phyloP scores from a whole-genome alignment of 371 early-diverging fungal genomes.

The Hamiltosporidium magnivora region DNA sequence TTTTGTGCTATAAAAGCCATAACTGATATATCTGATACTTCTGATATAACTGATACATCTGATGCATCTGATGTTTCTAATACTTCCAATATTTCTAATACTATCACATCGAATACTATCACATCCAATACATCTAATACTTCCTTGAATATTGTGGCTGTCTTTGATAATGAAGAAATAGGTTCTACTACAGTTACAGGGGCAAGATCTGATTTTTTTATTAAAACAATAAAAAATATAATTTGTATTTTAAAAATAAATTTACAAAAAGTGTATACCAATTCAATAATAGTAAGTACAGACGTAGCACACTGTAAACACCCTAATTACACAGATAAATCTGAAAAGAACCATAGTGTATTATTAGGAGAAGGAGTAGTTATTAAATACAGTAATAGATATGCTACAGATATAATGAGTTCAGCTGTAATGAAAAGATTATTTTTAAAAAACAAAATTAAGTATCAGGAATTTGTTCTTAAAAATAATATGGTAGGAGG shows the following conservation, averaged over 20 bases:
- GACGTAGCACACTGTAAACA: conserved; percentile 85
- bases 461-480: conserved; percentile 4
- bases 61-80: no score
- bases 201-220: conserved; percentile 57
- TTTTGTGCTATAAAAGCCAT: conserved; percentile 63
- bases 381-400: conserved; percentile 8
- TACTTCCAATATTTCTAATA: no score
- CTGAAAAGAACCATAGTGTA: conserved; percentile 76
- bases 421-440: conserved; percentile 8
- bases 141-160: conserved; percentile 67
- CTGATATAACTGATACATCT: no score
- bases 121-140: conserved; percentile 17
- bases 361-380: conserved; percentile 67
- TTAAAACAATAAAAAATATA: conserved; percentile 21
- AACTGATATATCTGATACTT: not conserved
- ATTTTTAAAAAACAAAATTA: not conserved
- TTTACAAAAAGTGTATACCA: not conserved
- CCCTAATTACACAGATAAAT: conserved; percentile 71
- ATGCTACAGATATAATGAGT: conserved; percentile 9
- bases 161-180: conserved; percentile 91
- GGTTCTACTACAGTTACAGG: conserved; percentile 84
- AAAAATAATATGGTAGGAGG: conserved; percentile 14
- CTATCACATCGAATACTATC: no score
- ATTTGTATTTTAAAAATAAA: not conserved
- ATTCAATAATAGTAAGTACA: conserved; percentile 48